Percentiles rank a stretch among this genome's conserved stretches.
Evolutionary conservation across 257 asterid genomes (phyloP).

Genomic region (Penstemon barbatus): DNA sequence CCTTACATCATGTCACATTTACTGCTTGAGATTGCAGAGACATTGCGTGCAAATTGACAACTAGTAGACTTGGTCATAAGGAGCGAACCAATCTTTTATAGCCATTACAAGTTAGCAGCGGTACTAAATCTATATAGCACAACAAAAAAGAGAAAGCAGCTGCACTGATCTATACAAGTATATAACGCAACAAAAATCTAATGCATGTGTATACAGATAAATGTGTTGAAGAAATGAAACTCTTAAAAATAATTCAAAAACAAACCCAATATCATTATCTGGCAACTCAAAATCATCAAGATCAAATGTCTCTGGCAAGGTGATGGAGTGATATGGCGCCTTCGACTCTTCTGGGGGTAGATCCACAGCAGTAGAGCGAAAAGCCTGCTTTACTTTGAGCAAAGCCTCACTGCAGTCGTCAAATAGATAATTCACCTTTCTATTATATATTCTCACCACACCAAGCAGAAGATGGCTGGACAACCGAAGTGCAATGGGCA

Average conservation of each 20-base stretch:
- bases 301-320: constrained; percentile 96
- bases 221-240: background rate
- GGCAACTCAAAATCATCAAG: constrained; percentile 99
- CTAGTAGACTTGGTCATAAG: background rate
- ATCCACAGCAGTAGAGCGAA: constrained; percentile 97
- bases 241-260: constrained; percentile 22
- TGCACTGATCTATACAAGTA: too few species aligned
- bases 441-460: constrained; percentile 89
- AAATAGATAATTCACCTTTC: constrained; percentile 94
- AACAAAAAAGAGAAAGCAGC: background rate
- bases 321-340: constrained; percentile 98
- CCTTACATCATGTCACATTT: constrained; percentile 12
- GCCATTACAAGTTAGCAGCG: background rate
- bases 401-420: constrained; percentile 98
- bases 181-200: too few species aligned
- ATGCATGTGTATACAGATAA: too few species aligned
- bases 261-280: constrained; percentile 90
- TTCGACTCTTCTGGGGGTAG: constrained; percentile 97
- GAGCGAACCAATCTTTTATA: background rate
- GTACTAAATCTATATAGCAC: background rate
- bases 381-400: constrained; percentile 94
- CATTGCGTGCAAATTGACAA: background rate
- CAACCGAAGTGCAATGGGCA: constrained; percentile 94
- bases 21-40: constrained; percentile 2
- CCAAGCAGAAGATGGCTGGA: constrained; percentile 99